Evolutionary conservation across 2,329 filamentous ascomycete species (phyloP), one percentile per base, ranked within the genome.

Genomic region (Aspergillus glaucus): DNA sequence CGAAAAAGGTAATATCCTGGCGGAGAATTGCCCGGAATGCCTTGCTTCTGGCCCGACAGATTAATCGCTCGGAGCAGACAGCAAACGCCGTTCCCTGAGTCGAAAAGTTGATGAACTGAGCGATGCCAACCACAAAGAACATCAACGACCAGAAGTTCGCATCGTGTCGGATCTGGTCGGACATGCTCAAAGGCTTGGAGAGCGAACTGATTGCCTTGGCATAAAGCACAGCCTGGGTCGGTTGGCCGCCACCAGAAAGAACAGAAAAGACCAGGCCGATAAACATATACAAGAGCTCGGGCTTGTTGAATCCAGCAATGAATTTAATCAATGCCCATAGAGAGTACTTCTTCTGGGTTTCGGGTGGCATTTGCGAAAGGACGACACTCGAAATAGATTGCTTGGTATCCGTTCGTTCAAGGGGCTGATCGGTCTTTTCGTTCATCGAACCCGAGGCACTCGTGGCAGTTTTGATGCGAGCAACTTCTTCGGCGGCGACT

Each of bases 1-100:
- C 93, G 59, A 96, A 98, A 68, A 91, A 97, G 24, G 83, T 76
- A 50, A 97, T 91, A 54, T 97, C 93, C 69, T 97, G 92, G 55
- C 91, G 87, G 45, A 97, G 81, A 74, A 97, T 89, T 21, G 85
- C 79, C 28, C 91, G 80, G 75, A 98, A 96, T 6, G 90, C 87
- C 49, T 77, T 77, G 66, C 93, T 84, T 58, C 93, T 82, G 1
- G 92, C 88, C 17, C 89, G 84, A 64, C 88, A 87, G 47, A 96
- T 80, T 21, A 97, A 79, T 37, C 83, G 79, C 72, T 95, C 88
- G n/a, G 89, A 93, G 71, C 88, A 91, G 61, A 83, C 84, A 15
- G 89, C 91, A 58, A 97, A 91, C 2, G 84, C 75, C 45, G 87
- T 60, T 45, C 89, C 89, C 61, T 92, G 86, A 5, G 73, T 68